A percentile compares a stretch with the other conserved stretches of the same genome.
Conservation (phyloP, 2,329 filamentous ascomycete genomes). For the Fusarium verticillioides region DNA sequence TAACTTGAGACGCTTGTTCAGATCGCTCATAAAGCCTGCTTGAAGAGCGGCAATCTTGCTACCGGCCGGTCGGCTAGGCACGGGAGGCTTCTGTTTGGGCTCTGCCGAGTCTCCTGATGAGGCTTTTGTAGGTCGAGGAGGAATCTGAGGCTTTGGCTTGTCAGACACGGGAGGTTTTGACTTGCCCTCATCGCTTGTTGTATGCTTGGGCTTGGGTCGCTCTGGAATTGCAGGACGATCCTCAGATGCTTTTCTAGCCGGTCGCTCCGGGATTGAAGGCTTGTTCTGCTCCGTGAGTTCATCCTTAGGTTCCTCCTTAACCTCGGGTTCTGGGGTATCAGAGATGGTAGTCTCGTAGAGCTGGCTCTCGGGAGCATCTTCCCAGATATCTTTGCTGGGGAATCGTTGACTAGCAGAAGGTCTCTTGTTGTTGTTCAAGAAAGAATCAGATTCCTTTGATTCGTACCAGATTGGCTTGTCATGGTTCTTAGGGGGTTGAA, state of each 20-base stretch:
- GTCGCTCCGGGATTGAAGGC: constrained; percentile 48
- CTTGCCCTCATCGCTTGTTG: constrained; percentile 52
- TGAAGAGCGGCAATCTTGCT: constrained; percentile 92
- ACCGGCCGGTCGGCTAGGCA: constrained; percentile 79
- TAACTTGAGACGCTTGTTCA: constrained; percentile 88
- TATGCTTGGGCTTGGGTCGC: constrained; percentile 64
- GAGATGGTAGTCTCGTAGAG: constrained; percentile 80
- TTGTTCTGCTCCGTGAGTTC: constrained; percentile 42
- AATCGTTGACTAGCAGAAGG: constrained; percentile 76
- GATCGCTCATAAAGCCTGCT: constrained; percentile 90
- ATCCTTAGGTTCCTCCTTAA: constrained; percentile 40
- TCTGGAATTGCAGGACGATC: constrained; percentile 61
- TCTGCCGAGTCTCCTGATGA: constrained; percentile 54
- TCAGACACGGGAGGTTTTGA: constrained; percentile 59
- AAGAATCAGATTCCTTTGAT: constrained; percentile 54
- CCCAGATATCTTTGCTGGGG: constrained; percentile 93
- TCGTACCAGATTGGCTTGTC: constrained; percentile 58
- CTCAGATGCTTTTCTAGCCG: constrained; percentile 53
- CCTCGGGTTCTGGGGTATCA: constrained; percentile 42
- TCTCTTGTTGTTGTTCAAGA: constrained; percentile 61
- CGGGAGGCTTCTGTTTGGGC: constrained; percentile 80
- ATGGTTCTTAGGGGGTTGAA: constrained; percentile 45
- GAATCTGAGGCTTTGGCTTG: constrained; percentile 69
- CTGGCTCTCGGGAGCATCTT: constrained; percentile 88
- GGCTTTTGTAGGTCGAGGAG: constrained; percentile 70